Conservation (phyloP, 257 asterid genomes). For the Euphrasia confusa region DNA sequence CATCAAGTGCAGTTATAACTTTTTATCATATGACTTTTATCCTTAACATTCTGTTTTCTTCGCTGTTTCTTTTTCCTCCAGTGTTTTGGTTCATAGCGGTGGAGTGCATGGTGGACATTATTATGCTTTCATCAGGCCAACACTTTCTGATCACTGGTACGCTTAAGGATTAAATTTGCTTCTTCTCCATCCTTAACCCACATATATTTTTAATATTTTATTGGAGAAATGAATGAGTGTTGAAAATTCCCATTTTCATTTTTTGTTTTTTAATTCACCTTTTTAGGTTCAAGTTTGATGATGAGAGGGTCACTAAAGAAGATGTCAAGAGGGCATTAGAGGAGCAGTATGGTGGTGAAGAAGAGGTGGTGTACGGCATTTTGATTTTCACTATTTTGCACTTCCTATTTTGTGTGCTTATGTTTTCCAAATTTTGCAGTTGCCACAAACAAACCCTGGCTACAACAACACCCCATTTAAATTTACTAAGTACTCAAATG, state of each 20-base stretch:
- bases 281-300: slow-evolving; percentile 89
- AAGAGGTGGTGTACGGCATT: slow-evolving; percentile 58
- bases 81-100: slow-evolving; percentile 97
- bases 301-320: slow-evolving; percentile 97
- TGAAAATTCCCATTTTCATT: slow-evolving; percentile 1
- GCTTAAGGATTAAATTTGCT: slow-evolving; percentile 20
- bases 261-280: slow-evolving; percentile 28
- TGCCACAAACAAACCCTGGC: slow-evolving; percentile 97
- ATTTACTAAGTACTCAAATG: slow-evolving; percentile 95
- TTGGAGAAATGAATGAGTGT: background rate
- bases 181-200: slow-evolving; percentile 4
- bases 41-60: slow-evolving; percentile 4
- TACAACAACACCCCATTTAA: slow-evolving; percentile 87
- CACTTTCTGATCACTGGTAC: slow-evolving; percentile 90
- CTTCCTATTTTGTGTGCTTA: slow-evolving; percentile 22
- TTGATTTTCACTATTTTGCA: slow-evolving; percentile 6
- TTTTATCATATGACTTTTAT: slow-evolving; percentile 11
- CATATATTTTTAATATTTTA: background rate
- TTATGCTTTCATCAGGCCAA: slow-evolving; percentile 97
- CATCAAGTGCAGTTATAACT: slow-evolving; percentile 13
- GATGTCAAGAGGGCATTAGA: slow-evolving; percentile 89
- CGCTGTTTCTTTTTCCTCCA: slow-evolving; percentile 31
- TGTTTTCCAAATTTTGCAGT: slow-evolving; percentile 40
- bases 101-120: slow-evolving; percentile 99
- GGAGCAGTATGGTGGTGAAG: slow-evolving; percentile 99